These are phyloP conservation scores for Neofusicoccum umdonicola DNA, from an alignment of 2,329 filamentous ascomycete species.

Conservation along the genomic window DNA sequence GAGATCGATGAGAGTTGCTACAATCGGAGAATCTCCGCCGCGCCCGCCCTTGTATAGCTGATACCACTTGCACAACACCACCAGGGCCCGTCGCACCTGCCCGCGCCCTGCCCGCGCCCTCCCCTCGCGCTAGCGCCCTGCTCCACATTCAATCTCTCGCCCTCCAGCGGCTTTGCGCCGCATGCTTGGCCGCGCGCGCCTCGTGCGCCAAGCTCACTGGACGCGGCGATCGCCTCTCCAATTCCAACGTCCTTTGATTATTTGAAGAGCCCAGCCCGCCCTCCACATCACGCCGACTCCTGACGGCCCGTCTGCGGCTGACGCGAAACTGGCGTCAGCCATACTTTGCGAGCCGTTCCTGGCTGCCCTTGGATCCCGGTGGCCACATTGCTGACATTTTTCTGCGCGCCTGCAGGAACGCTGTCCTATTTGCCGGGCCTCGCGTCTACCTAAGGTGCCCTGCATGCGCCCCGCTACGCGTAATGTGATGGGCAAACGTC, in stretches of 20 bases:
- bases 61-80: constrained; percentile 4
- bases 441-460: background rate
- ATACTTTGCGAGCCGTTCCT: background rate
- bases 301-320: background rate
- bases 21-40: background rate
- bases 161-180: background rate
- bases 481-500: background rate
- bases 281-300: background rate
- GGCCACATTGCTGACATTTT: background rate
- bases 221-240: background rate
- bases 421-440: background rate
- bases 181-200: background rate
- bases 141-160: background rate
- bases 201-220: constrained; percentile 3
- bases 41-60: background rate
- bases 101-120: background rate
- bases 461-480: constrained; percentile 1
- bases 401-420: background rate
- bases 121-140: background rate
- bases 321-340: background rate
- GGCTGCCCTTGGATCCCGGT: background rate
- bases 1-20: constrained; percentile 1
- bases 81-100: background rate
- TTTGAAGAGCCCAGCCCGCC: background rate
- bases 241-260: constrained; percentile 3